Conservation (phyloP, 1,284 basidiomycete genomes). For the Anthracocystis setariae region DNA sequence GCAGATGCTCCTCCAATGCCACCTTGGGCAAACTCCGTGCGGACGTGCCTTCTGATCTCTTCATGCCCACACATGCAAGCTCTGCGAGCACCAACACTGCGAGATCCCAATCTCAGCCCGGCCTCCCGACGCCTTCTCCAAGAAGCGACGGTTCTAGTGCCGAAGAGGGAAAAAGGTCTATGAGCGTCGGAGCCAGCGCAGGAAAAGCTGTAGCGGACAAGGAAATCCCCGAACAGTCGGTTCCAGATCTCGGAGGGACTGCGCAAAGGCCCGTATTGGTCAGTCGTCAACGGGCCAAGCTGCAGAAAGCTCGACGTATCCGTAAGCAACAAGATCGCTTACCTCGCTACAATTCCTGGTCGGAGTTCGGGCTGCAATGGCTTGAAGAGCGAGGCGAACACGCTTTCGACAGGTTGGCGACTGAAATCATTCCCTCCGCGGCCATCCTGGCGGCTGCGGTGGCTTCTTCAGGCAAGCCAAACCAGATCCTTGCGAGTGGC, state of each 20-base stretch:
- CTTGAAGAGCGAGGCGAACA: constrained; percentile 21
- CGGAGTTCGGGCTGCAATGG: constrained; percentile 36
- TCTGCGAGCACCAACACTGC: not conserved
- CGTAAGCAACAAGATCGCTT: constrained; percentile 34
- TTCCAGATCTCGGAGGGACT: not conserved
- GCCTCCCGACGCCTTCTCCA: not conserved
- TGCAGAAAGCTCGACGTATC: constrained; percentile 35
- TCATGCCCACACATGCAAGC: constrained; percentile 1
- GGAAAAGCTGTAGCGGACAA: not conserved
- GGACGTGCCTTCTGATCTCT: constrained; percentile 17
- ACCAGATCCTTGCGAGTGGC: constrained; percentile 8
- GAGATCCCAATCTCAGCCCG: not conserved
- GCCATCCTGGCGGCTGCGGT: constrained; percentile 22
- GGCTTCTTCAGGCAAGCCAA: constrained; percentile 11
- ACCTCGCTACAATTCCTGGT: constrained; percentile 38
- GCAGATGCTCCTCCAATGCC: constrained; percentile 27
- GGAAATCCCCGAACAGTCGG: not conserved
- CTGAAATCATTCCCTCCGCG: constrained; percentile 20
- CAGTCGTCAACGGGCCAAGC: constrained; percentile 24
- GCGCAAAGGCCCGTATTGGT: constrained; percentile 1
- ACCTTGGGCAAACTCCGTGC: constrained; percentile 17
- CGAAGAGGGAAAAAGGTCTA: constrained; percentile 14
- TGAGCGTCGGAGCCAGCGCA: not conserved
- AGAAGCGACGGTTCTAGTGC: not conserved
- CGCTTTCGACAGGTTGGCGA: constrained; percentile 26